Evolutionary conservation across 169 alveolate species (phyloP).

Genomic region (Eimeria acervulina): DNA sequence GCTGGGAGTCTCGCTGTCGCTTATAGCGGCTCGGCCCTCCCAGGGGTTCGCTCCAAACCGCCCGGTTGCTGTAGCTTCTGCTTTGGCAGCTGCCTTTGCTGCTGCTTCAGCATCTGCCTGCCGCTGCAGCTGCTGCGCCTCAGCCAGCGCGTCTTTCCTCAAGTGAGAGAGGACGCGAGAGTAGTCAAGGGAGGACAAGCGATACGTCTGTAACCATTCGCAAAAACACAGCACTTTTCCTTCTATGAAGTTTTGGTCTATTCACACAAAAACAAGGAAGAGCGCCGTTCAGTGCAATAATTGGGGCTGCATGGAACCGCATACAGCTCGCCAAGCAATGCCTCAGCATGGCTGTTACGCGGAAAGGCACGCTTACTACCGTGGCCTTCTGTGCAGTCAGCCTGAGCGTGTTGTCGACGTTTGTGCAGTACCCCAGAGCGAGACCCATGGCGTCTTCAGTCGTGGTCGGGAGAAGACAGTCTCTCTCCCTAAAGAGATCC

Average conservation of each 20-base stretch:
- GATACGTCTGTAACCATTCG: constrained; percentile 12
- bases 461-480: constrained; percentile 75
- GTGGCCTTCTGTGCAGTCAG: constrained; percentile 65
- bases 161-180: constrained; percentile 73
- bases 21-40: constrained; percentile 41
- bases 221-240: neutral
- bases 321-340: neutral
- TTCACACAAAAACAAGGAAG: neutral
- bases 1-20: constrained; percentile 70
- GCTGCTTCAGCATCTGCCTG: constrained; percentile 72
- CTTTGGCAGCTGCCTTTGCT: constrained; percentile 61
- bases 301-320: neutral
- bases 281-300: neutral
- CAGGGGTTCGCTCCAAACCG: constrained; percentile 65
- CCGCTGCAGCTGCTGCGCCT: constrained; percentile 75
- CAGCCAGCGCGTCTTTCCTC: constrained; percentile 64
- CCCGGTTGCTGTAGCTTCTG: constrained; percentile 57
- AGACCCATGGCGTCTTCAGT: constrained; percentile 81
- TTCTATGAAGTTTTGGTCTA: neutral
- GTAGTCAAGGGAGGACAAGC: constrained; percentile 69
- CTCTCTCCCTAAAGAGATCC: constrained; percentile 64
- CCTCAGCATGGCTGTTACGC: neutral
- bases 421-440: constrained; percentile 76
- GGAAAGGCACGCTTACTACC: constrained; percentile 14
- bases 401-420: constrained; percentile 58